A percentile compares a stretch with the other conserved stretches of the same genome.
Evolutionary conservation across 768 basidiomycete species (phyloP).

Genomic region (Amanita pallidorosea): DNA sequence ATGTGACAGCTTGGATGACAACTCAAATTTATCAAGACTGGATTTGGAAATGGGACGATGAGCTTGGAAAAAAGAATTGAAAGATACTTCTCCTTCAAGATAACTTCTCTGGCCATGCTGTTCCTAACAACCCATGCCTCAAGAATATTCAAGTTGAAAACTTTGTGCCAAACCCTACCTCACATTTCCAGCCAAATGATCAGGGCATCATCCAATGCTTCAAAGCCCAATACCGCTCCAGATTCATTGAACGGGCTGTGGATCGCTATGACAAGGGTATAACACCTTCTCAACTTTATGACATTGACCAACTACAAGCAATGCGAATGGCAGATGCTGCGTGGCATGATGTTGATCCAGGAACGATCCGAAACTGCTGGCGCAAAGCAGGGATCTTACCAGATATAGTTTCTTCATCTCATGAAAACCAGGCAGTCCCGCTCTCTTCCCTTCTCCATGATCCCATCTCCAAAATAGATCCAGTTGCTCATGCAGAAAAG

Average conservation of each 20-base stretch:
- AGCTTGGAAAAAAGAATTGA: conserved; percentile 12
- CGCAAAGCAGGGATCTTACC: no score
- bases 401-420: no score
- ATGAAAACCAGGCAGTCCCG: no score
- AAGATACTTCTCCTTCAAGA: conserved; percentile 23
- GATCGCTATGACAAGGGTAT: conserved; percentile 16
- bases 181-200: conserved; percentile 25
- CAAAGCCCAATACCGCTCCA: conserved; percentile 21
- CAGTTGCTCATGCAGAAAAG: no score
- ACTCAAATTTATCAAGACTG: conserved; percentile 21
- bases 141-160: conserved; percentile 18
- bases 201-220: conserved; percentile 25
- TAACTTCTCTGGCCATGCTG: conserved; percentile 19
- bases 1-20: no score
- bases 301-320: no score
- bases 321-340: no score
- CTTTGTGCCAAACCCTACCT: conserved; percentile 25
- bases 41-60: conserved; percentile 19
- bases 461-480: no score
- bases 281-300: no score
- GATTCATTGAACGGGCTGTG: conserved; percentile 13
- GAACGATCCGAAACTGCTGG: no score
- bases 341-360: no score
- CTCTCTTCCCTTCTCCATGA: no score
- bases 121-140: conserved; percentile 11